A percentile compares a stretch with the other conserved stretches of the same genome.
phyloP scores from a whole-genome alignment of 169 alveolate species.

The Plasmodium knowlesi region DNA sequence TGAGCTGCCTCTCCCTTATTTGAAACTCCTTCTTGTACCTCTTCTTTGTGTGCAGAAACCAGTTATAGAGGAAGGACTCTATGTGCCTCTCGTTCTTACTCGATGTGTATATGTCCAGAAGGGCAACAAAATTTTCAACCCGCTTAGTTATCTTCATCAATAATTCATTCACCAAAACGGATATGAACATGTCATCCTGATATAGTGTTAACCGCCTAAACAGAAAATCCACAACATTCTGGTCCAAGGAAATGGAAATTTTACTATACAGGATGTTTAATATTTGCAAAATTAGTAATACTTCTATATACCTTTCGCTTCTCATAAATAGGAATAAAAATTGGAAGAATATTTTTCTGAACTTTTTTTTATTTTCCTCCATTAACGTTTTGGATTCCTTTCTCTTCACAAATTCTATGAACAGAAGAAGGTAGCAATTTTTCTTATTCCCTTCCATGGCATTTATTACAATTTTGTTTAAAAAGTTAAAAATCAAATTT shows the following conservation, averaged over 20 bases:
- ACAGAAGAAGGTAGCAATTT: slow-evolving; percentile 54
- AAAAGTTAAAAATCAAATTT: slow-evolving; percentile 60
- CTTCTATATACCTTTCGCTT: slow-evolving; percentile 26
- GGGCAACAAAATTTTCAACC: slow-evolving; percentile 29
- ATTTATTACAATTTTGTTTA: slow-evolving; percentile 37
- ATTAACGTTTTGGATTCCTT: slow-evolving; percentile 30
- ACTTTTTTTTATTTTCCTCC: slow-evolving; percentile 37
- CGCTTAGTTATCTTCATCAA: slow-evolving; percentile 59
- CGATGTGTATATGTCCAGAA: slow-evolving; percentile 42
- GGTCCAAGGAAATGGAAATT: slow-evolving; percentile 18
- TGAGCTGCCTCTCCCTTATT: slow-evolving; percentile 14
- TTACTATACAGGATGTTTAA: slow-evolving; percentile 53
- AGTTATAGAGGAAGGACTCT: slow-evolving; percentile 55
- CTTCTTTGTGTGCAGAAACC: slow-evolving; percentile 50
- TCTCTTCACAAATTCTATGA: slow-evolving; percentile 62
- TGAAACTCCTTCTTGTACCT: slow-evolving; percentile 39
- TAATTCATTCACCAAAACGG: slow-evolving; percentile 60
- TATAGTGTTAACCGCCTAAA: slow-evolving; percentile 14
- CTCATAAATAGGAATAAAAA: slow-evolving; percentile 44
- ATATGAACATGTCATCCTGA: slow-evolving; percentile 51
- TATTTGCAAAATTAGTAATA: slow-evolving; percentile 64
- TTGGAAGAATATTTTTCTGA: slow-evolving; percentile 65
- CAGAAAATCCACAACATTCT: slow-evolving; percentile 30
- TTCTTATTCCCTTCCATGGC: slow-evolving; percentile 6
- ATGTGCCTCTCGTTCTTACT: slow-evolving; percentile 46